Base-by-base conservation (phyloP, 2,329 filamentous ascomycete genomes). In the Massarina eburnea region DNA sequence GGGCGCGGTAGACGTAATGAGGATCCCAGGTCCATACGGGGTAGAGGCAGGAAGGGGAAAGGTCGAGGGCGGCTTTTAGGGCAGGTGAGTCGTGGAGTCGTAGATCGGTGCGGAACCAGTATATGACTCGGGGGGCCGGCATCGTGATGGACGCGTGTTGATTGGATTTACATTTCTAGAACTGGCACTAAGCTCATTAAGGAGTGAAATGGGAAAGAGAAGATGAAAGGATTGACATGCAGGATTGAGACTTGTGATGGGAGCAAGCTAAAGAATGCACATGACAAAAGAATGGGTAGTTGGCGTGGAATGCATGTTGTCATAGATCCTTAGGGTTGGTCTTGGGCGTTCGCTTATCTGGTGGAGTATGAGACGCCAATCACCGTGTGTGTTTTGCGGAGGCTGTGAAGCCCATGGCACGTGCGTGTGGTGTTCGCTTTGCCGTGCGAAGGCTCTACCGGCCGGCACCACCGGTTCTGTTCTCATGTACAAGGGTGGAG, bases 21-120 rank as follows among this genome's bases (percentile, higher is more conserved):
- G 86, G 86, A 63, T 90, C 87, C 85, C 86, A 91, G 1, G 84
- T 89, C 77, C 88, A 91, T 36, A 91, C 80, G 1, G 86, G 87
- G 74, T 85, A 91, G 20, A 91, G 73, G 17, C 79, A 81, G 41
- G 80, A 79, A 1, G 87, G 85, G 0, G 86, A 76, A 6, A 91
- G 75, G 46, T 86, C 84, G 7, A 91, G 70, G 0, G 88, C 88
- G 2, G 86, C 85, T 64, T 84, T 79, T 20, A 91, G 73, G 1
- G 86, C 86, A 8, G 86, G 86, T 0, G 85, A 89, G 67, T 91
- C 88, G 69, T 91, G 86, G 2, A 91, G 79, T 17, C 88, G 83
- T 9, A 91, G 75, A 63, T 91, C 88, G 5, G 88, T 91, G 43
- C 88, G 81, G 59, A 89, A 89, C 87, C 87, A 90, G 66, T 88